Evolutionary conservation across 75 land plant species (phyloP).

Genomic region (Selaginella moellendorffii): DNA sequence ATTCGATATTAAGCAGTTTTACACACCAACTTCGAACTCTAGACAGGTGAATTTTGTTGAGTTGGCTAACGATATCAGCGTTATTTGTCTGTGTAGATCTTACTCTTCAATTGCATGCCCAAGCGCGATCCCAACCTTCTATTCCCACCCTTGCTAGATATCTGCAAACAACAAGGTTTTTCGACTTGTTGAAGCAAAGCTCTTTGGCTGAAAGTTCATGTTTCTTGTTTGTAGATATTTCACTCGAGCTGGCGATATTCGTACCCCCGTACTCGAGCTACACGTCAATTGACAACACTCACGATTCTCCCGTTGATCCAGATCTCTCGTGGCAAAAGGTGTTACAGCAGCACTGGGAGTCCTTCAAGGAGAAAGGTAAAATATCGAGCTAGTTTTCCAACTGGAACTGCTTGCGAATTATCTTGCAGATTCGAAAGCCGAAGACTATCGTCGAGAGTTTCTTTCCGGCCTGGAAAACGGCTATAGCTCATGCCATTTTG

Average conservation of each 20-base stretch:
- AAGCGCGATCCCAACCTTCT: conserved; percentile 76
- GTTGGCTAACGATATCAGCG: too few relatives aligned
- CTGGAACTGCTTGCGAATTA: not conserved
- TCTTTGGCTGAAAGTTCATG: not conserved
- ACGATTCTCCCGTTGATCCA: conserved; percentile 33
- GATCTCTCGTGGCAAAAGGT: conserved; percentile 34
- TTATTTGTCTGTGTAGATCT: too few relatives aligned
- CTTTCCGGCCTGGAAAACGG: conserved; percentile 12
- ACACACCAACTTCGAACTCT: not conserved
- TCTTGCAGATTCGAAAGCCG: not conserved
- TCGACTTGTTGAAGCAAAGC: not conserved
- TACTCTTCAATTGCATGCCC: conserved; percentile 91
- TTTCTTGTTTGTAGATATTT: conserved; percentile 11
- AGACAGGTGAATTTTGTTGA: not conserved
- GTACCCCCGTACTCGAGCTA: conserved; percentile 24
- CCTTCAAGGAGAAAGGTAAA: not conserved
- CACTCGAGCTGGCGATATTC: conserved; percentile 19
- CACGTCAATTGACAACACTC: conserved; percentile 12
- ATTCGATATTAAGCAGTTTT: not conserved
- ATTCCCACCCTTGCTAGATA: conserved; percentile 48
- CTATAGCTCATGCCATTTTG: conserved; percentile 5
- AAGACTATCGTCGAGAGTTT: conserved; percentile 12
- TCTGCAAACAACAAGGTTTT: conserved; percentile 58
- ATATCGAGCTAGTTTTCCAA: not conserved
- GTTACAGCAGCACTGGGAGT: conserved; percentile 17